Evolutionary conservation across 441 rosid genomes (phyloP).

Genomic region (Brassica balearica): DNA sequence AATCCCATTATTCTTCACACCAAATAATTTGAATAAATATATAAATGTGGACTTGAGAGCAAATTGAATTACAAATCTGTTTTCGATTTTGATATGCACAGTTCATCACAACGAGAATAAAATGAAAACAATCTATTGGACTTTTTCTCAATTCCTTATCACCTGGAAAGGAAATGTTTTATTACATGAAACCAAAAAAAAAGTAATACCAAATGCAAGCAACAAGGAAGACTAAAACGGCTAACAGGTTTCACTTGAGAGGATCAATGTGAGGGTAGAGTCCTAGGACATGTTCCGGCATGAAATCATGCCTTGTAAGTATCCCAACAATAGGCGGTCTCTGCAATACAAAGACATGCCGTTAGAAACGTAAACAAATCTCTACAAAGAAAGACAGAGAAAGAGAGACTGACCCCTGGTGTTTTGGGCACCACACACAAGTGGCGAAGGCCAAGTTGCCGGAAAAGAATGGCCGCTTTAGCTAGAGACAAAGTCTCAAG

Average conservation of each 20-base stretch:
- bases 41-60: too few species aligned
- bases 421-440: slow-evolving; percentile 71
- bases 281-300: slow-evolving; percentile 80
- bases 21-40: too few species aligned
- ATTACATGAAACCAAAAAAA: background rate
- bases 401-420: slow-evolving; percentile 53
- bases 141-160: slow-evolving; percentile 19
- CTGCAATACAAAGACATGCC: slow-evolving; percentile 39
- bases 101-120: slow-evolving; percentile 13
- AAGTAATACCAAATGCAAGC: background rate
- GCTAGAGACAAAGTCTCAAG: slow-evolving; percentile 74
- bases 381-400: slow-evolving; percentile 13
- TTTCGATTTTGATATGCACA: background rate
- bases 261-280: slow-evolving; percentile 64
- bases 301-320: slow-evolving; percentile 86
- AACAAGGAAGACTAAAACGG: slow-evolving; percentile 6
- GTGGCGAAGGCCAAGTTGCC: slow-evolving; percentile 71
- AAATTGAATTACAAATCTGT: slow-evolving; percentile 14
- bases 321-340: slow-evolving; percentile 86
- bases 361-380: slow-evolving; percentile 6
- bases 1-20: slow-evolving; percentile 3
- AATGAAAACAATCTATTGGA: background rate
- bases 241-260: slow-evolving; percentile 44
- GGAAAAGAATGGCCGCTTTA: slow-evolving; percentile 77
- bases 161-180: slow-evolving; percentile 11